Percentiles rank a stretch among this genome's conserved stretches.
Evolutionary conservation across 345 rosid species (phyloP).

Genomic region (Aegle marmelos): DNA sequence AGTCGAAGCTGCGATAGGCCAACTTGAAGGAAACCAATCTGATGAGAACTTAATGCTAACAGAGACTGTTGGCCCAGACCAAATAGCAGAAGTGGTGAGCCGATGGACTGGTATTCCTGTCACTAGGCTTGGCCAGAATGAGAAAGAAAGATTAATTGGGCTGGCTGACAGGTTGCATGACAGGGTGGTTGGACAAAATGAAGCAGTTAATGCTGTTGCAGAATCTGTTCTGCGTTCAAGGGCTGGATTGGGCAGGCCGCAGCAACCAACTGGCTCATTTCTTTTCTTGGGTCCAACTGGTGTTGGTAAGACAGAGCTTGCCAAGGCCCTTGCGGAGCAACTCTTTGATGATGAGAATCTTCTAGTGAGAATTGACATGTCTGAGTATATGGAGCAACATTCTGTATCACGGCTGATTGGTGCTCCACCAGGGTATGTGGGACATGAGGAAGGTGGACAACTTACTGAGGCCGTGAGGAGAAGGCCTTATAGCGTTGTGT

Average conservation of each 20-base stretch:
- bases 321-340: slow-evolving; percentile 94
- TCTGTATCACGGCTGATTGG: slow-evolving; percentile 79
- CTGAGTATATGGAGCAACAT: slow-evolving; percentile 89
- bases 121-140: slow-evolving; percentile 85
- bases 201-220: slow-evolving; percentile 73
- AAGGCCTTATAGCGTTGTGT: slow-evolving; percentile 73
- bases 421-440: slow-evolving; percentile 95
- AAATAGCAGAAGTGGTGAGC: slow-evolving; percentile 89
- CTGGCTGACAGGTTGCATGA: slow-evolving; percentile 72
- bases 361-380: slow-evolving; percentile 79
- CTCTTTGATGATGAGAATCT: slow-evolving; percentile 83
- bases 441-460: slow-evolving; percentile 97
- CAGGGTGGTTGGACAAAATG: slow-evolving; percentile 86
- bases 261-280: slow-evolving; percentile 94
- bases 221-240: slow-evolving; percentile 85
- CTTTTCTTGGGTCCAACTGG: slow-evolving; percentile 94
- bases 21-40: slow-evolving; percentile 51
- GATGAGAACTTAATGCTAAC: slow-evolving; percentile 76
- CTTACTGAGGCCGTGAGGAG: slow-evolving; percentile 90
- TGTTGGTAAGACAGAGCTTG: slow-evolving; percentile 90
- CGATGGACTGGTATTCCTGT: slow-evolving; percentile 96
- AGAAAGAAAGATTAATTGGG: slow-evolving; percentile 76
- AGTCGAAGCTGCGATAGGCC: slow-evolving; percentile 65
- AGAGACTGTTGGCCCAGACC: slow-evolving; percentile 84
- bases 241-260: slow-evolving; percentile 92